Base-by-base conservation (phyloP, 106 monocot species). In the Ottelia alismoides region DNA sequence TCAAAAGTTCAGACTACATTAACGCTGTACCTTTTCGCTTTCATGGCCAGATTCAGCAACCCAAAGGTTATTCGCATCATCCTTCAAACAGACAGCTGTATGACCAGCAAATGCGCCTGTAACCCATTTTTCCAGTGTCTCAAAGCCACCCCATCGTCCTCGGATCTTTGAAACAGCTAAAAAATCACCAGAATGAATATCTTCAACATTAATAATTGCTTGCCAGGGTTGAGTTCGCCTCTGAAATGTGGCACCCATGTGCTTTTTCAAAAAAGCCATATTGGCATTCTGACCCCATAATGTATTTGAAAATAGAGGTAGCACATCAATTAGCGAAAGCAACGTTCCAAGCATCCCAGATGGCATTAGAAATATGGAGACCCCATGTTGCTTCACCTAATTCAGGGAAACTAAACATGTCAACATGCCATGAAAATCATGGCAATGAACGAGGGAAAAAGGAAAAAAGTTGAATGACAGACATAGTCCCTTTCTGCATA, bases 111-210 rank as follows among this genome's bases (percentile, higher is more conserved):
- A 94, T 66, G 94, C 78, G 61, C 94, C 94, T 40, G 88, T 88
- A 30, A 94, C 94, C 88, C 94, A 94, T 67, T 94, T 94, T 58
- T 94, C 94, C 53, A 94, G 55, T 28, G 88, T 88, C 66, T 94
- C 88, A 67, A 94, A 94, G 32, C 88, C 94, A 67, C 94, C 94
- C 88, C 94, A 94, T 47, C 94, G 88, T 11, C 94, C 94, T 55
- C 88, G 84, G 22, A 94, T 88, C 49, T 94, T 94, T 56, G 93
- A 94, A 1, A 88, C 53, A 22, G 88, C 94, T 53, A 94, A 57
- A 65, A 94, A 94, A 32, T 94, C 94, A 53, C 94, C 94, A 6
- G 88, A 88, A 63, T 88, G 70, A 35, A 94, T 70, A 65, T 94
- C 94, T 51, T 76, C 72, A 20, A 22, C 53, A 46, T 62, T 76